These are phyloP conservation scores for Eucalyptus guilfoylei DNA, from an alignment of 345 rosid species.

Conservation along the genomic window DNA sequence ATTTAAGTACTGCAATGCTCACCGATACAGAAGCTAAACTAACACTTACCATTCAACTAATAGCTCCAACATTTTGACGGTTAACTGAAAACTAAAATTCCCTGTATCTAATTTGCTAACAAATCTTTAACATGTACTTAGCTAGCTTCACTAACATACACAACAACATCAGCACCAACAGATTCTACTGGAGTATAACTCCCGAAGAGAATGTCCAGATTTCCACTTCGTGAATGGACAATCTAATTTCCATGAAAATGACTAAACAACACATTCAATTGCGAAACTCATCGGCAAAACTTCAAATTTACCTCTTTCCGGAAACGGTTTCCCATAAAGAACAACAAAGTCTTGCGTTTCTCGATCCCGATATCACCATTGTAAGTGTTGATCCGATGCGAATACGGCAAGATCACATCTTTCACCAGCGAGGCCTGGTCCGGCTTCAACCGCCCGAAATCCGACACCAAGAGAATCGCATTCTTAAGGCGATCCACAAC, in stretches of 20 bases:
- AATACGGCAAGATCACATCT: slow-evolving; percentile 83
- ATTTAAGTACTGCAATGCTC: not conserved
- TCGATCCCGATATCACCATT: slow-evolving; percentile 55
- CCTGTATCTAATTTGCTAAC: not conserved
- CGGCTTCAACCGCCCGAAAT: slow-evolving; percentile 72
- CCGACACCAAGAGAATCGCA: slow-evolving; percentile 55
- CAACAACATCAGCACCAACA: not conserved
- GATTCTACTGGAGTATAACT: not conserved
- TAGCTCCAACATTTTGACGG: not conserved
- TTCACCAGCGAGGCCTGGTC: slow-evolving; percentile 91
- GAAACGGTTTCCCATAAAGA: slow-evolving; percentile 97
- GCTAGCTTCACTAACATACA: not conserved
- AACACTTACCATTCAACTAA: not conserved
- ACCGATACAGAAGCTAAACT: not conserved
- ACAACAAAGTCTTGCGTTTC: slow-evolving; percentile 57
- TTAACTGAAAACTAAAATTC: not conserved
- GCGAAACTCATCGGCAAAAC: not conserved
- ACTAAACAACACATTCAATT: not conserved
- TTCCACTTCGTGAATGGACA: not conserved
- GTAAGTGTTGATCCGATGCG: slow-evolving; percentile 69
- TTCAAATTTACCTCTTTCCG: slow-evolving; percentile 62
- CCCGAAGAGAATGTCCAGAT: not conserved
- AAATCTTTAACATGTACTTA: not conserved
- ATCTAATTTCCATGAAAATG: not conserved
- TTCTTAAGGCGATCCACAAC: slow-evolving; percentile 57